A percentile compares a stretch with the other conserved stretches of the same genome.
Conservation (phyloP, 495 filamentous ascomycete genomes). For the Aspergillus ellipticus region DNA sequence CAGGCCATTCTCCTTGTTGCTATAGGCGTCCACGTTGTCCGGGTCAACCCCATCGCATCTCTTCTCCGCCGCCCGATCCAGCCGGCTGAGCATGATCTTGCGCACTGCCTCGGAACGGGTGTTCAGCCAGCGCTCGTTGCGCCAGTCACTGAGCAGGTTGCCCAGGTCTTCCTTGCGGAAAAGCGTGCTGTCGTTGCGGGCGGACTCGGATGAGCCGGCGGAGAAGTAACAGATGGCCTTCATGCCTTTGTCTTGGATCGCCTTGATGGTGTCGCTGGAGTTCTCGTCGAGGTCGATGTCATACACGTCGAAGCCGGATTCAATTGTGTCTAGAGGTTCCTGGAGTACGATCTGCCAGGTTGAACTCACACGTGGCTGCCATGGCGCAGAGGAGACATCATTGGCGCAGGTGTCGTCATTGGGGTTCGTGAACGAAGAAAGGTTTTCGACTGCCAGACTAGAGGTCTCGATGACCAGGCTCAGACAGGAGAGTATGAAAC, state of each 20-base stretch:
- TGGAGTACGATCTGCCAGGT: slow-evolving; percentile 55
- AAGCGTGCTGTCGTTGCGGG: slow-evolving; percentile 48
- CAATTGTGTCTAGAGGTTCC: slow-evolving; percentile 40
- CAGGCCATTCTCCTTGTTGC: slow-evolving; percentile 53
- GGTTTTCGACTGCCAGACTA: too few relatives aligned
- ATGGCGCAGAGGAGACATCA: slow-evolving; percentile 9
- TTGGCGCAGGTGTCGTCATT: slow-evolving; percentile 26
- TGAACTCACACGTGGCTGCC: slow-evolving; percentile 45
- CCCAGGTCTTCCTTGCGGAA: slow-evolving; percentile 54
- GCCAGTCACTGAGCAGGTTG: slow-evolving; percentile 54
- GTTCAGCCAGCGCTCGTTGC: slow-evolving; percentile 64
- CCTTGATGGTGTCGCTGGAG: slow-evolving; percentile 34
- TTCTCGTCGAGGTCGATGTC: slow-evolving; percentile 63
- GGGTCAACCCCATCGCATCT: slow-evolving; percentile 70
- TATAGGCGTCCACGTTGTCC: slow-evolving; percentile 71
- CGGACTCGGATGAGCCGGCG: slow-evolving; percentile 60
- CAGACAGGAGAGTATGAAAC: too few relatives aligned
- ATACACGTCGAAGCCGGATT: slow-evolving; percentile 51
- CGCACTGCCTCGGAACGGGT: slow-evolving; percentile 53
- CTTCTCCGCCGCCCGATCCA: slow-evolving; percentile 53
- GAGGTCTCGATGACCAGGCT: too few relatives aligned
- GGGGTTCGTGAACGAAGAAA: too few relatives aligned
- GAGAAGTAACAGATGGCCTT: slow-evolving; percentile 76
- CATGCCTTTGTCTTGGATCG: slow-evolving; percentile 43
- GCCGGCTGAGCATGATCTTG: slow-evolving; percentile 54